phyloP scores from a whole-genome alignment of 352 stramenopile genomes.

The Phytophthora europaea region DNA sequence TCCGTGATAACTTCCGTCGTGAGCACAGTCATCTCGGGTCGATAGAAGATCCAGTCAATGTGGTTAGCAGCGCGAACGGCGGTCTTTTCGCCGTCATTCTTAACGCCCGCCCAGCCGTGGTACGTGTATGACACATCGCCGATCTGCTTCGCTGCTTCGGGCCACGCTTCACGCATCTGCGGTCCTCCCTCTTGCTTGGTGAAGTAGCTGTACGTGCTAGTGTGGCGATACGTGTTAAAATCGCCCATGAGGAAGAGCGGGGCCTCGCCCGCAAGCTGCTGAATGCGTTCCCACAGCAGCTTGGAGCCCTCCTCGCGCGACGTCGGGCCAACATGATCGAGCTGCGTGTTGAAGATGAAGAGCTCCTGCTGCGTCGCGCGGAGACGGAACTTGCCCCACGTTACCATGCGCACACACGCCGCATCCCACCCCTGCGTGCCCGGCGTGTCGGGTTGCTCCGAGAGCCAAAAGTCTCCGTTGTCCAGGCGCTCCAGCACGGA shows the following conservation, averaged over 20 bases:
- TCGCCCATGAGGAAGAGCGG: slow-evolving; percentile 85
- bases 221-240: slow-evolving; percentile 91
- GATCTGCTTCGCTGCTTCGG: slow-evolving; percentile 70
- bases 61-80: slow-evolving; percentile 80
- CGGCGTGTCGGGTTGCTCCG: slow-evolving; percentile 64
- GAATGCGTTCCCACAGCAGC: slow-evolving; percentile 74
- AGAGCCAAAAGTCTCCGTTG: slow-evolving; percentile 83
- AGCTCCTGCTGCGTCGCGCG: slow-evolving; percentile 70
- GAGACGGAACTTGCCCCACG: slow-evolving; percentile 78
- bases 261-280: slow-evolving; percentile 60
- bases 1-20: slow-evolving; percentile 88
- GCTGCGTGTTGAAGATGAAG: slow-evolving; percentile 84
- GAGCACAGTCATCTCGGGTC: slow-evolving; percentile 79
- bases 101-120: slow-evolving; percentile 86
- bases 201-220: slow-evolving; percentile 84
- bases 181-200: slow-evolving; percentile 69
- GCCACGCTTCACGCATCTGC: slow-evolving; percentile 79
- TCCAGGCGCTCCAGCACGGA: slow-evolving; percentile 64
- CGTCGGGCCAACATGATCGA: slow-evolving; percentile 68
- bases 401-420: slow-evolving; percentile 75
- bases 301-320: slow-evolving; percentile 68
- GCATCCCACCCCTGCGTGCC: slow-evolving; percentile 75
- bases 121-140: slow-evolving; percentile 89
- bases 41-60: slow-evolving; percentile 93
- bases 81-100: slow-evolving; percentile 82